Evolutionary conservation across 2,329 filamentous ascomycete genomes (phyloP).

Genomic region (Magnaporthales sp.): DNA sequence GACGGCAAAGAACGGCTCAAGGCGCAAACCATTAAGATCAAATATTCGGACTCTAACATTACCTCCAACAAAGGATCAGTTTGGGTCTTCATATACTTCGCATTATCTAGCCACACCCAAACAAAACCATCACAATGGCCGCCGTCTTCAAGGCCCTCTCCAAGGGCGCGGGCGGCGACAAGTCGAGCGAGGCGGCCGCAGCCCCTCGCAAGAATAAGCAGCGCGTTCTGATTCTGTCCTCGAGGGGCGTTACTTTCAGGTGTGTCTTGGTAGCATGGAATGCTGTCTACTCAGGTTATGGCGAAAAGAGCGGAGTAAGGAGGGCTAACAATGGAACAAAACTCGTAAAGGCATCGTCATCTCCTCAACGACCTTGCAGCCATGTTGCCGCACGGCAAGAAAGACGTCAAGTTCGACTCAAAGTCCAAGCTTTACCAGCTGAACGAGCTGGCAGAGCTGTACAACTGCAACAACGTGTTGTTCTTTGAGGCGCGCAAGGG

Average conservation of each 20-base stretch:
- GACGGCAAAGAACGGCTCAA: neutral
- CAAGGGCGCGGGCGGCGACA: slow-evolving; percentile 41
- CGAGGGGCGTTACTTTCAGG: slow-evolving; percentile 84
- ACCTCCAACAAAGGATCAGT: neutral
- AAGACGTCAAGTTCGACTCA: slow-evolving; percentile 94
- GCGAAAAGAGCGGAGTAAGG: slow-evolving; percentile 9
- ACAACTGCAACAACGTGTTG: slow-evolving; percentile 82
- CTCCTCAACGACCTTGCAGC: slow-evolving; percentile 81
- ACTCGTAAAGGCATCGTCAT: slow-evolving; percentile 67
- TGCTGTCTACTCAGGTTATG: neutral
- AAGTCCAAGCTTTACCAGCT: slow-evolving; percentile 81
- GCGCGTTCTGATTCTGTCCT: slow-evolving; percentile 83
- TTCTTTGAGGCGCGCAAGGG: slow-evolving; percentile 95
- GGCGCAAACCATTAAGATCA: neutral
- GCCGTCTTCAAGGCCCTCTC: slow-evolving; percentile 68
- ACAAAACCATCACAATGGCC: slow-evolving; percentile 44
- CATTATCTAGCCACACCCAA: neutral
- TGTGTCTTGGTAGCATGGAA: slow-evolving; percentile 25
- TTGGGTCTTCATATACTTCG: neutral
- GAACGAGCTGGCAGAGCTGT: slow-evolving; percentile 65
- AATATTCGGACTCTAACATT: neutral
- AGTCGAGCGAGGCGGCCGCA: slow-evolving; percentile 29
- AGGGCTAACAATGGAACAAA: neutral
- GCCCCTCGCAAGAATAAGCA: slow-evolving; percentile 52
- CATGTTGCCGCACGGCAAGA: slow-evolving; percentile 84